A percentile compares a stretch with the other conserved stretches of the same genome.
Conservation (phyloP, 1,284 basidiomycete genomes). For the Rugosomyces carneus region DNA sequence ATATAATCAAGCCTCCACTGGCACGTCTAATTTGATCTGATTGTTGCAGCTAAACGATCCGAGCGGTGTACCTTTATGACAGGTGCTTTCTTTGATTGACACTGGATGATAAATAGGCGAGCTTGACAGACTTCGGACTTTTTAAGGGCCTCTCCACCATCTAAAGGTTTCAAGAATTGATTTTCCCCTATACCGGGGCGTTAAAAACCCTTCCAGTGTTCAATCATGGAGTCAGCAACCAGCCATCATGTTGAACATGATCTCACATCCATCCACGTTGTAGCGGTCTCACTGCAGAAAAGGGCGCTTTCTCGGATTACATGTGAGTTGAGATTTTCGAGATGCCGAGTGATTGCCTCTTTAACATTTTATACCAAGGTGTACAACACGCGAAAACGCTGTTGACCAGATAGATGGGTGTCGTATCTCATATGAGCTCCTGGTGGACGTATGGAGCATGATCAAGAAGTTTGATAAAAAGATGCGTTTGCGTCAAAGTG, state of each 20-base stretch:
- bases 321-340: neutral
- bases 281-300: neutral
- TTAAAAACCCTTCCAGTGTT: neutral
- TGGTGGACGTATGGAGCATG: neutral
- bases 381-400: neutral
- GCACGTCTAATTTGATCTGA: too few relatives aligned
- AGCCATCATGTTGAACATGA: neutral
- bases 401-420: neutral
- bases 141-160: too few relatives aligned
- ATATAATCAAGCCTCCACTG: too few relatives aligned
- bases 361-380: neutral
- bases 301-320: neutral
- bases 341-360: neutral
- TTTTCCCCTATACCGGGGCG: too few relatives aligned
- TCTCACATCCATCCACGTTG: neutral
- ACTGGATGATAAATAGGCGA: too few relatives aligned
- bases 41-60: too few relatives aligned
- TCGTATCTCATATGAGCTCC: neutral
- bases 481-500: neutral
- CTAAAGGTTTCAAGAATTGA: too few relatives aligned
- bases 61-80: too few relatives aligned
- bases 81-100: too few relatives aligned
- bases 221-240: neutral
- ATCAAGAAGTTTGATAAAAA: neutral
- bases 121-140: too few relatives aligned